Base-by-base conservation (phyloP, 768 basidiomycete genomes). In the Lactifluus piperatus region DNA sequence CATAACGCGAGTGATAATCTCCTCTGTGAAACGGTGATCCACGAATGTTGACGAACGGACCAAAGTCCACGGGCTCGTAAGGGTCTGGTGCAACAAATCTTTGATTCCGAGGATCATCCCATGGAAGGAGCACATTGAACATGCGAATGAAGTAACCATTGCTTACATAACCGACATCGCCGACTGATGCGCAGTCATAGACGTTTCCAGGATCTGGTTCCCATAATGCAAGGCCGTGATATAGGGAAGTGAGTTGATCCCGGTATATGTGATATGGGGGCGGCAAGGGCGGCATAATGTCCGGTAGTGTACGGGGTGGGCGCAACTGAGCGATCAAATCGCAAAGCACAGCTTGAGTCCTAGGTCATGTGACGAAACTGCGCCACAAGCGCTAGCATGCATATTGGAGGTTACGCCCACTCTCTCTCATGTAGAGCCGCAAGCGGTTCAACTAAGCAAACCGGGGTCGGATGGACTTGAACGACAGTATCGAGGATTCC, bases 181-280 rank as follows among this genome's bases (percentile, higher is more conserved):
- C 64, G 13, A 64, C 56, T 5, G 48, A 43, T 45, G 64, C 63
- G 9, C 8, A n/a, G 37, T 4, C 10, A 34, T 66, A 66, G 6
- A 65, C 22, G 24, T 58, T 43, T 50, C 47, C 44, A 10, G 65
- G 65, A 30, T 66, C 54, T 14, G 66, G 66, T 5, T 66, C 49
- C 62, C 65, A 65, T 34, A 65, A 46, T 4, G 64, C 63, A 37
- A 60, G 57, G 43, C 64, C 64, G n/a, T 60, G 54, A 5, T 41
- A 54, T 18, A 64, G 58, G 14, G 63, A 47, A 10, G 63, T 37
- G 18, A 65, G 62, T 47, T 64, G 56, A 22, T 64, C 62, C n/a
- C 61, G 51, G 51, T 60, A 64, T 43, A 65, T 47, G 46, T 59
- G 14, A 47, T 62, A 60, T 30, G 48, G 59, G n/a, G n/a, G n/a